These are phyloP conservation scores for Aspergillus cristatus DNA, from an alignment of 495 filamentous ascomycete genomes.

Conservation along the genomic window DNA sequence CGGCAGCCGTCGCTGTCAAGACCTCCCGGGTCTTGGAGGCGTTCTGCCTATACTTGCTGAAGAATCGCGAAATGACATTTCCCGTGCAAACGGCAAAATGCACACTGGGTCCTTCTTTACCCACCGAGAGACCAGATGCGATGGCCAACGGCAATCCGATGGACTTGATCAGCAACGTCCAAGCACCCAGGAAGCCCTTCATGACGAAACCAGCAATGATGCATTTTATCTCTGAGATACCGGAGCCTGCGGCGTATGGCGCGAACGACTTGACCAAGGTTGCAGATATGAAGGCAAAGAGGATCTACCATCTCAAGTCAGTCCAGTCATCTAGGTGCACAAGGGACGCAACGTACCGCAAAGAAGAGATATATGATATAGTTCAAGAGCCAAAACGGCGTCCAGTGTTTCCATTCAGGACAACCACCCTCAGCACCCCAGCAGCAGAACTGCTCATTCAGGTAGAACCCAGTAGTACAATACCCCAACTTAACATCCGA, in stretches of 20 bases:
- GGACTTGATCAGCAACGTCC: constrained; percentile 92
- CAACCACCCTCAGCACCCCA: constrained; percentile 96
- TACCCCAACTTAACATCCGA: constrained; percentile 92
- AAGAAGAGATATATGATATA: constrained; percentile 85
- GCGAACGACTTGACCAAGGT: constrained; percentile 86
- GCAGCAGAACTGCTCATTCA: constrained; percentile 97
- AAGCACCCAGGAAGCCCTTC: constrained; percentile 92
- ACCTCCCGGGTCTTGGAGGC: constrained; percentile 95
- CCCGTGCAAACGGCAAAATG: constrained; percentile 97
- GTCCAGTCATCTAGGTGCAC: constrained; percentile 1
- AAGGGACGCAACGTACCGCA: constrained; percentile 48
- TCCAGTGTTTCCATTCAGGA: constrained; percentile 86
- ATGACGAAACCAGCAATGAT: constrained; percentile 99
- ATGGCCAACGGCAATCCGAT: constrained; percentile 86
- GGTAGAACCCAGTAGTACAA: constrained; percentile 90
- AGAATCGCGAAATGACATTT: constrained; percentile 90
- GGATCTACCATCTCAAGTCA: constrained; percentile 44
- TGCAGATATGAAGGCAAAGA: constrained; percentile 77
- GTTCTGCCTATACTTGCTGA: constrained; percentile 86
- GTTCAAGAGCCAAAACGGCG: constrained; percentile 64
- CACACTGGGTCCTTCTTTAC: constrained; percentile 95
- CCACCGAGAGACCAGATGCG: constrained; percentile 88
- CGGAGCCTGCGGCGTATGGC: constrained; percentile 93
- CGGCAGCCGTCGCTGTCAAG: constrained; percentile 85
- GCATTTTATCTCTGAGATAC: constrained; percentile 98